Conservation (phyloP, 345 rosid genomes). For the Salix purpurea region DNA sequence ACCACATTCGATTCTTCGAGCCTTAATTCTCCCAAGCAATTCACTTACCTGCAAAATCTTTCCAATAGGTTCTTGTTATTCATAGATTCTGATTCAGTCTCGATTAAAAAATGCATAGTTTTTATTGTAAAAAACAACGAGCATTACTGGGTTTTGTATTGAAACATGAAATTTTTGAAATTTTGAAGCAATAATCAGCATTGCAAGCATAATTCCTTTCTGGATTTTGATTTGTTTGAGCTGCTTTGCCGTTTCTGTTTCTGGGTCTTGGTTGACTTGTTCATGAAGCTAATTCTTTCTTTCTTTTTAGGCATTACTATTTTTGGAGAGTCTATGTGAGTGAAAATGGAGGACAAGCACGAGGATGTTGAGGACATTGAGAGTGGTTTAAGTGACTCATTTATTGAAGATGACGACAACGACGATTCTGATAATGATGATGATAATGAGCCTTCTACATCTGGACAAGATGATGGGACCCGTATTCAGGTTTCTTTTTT, state of each 20-base stretch:
- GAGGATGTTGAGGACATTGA: constrained; percentile 41
- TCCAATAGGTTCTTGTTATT: background rate
- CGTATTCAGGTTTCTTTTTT: constrained; percentile 47
- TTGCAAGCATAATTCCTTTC: background rate
- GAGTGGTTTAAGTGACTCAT: constrained; percentile 51
- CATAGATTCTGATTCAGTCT: background rate
- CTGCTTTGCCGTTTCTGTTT: background rate
- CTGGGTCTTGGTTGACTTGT: background rate
- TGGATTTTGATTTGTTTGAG: background rate
- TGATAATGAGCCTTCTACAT: constrained; percentile 40
- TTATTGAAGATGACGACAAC: constrained; percentile 43
- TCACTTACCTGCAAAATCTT: background rate
- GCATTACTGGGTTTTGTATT: background rate
- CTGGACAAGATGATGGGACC: constrained; percentile 50
- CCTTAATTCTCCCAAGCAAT: background rate
- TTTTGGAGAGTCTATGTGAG: background rate
- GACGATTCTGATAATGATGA: constrained; percentile 11
- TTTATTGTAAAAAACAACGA: background rate
- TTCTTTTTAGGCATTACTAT: background rate
- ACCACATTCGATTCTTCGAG: background rate
- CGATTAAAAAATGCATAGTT: background rate
- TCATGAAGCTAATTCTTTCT: background rate
- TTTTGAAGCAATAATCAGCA: background rate
- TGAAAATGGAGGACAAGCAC: constrained; percentile 42
- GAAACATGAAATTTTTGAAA: background rate